These are phyloP conservation scores for Penicillium rolfsii DNA, from an alignment of 2,329 filamentous ascomycete genomes.

Conservation along the genomic window DNA sequence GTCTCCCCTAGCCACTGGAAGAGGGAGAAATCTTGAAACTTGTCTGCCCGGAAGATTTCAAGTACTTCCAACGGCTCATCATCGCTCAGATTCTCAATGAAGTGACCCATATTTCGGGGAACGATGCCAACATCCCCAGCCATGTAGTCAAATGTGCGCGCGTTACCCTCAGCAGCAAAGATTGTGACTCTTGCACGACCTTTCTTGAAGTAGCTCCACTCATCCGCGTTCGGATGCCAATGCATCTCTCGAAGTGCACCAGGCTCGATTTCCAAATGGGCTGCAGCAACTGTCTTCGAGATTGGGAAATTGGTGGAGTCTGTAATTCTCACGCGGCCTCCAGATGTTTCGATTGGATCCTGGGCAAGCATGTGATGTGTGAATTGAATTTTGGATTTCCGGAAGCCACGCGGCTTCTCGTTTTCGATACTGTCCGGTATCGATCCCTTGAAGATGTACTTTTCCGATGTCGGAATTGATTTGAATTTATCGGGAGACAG, in stretches of 20 bases:
- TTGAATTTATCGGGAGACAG: constrained; percentile 69
- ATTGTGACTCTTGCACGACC: constrained; percentile 75
- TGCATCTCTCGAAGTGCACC: constrained; percentile 76
- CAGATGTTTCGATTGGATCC: constrained; percentile 63
- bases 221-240: constrained; percentile 78
- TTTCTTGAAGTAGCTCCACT: constrained; percentile 76
- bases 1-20: constrained; percentile 78
- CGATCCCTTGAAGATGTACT: constrained; percentile 75
- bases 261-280: constrained; percentile 69
- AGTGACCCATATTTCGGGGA: constrained; percentile 75
- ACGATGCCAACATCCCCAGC: constrained; percentile 76
- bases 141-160: constrained; percentile 73
- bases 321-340: constrained; percentile 70
- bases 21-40: constrained; percentile 72
- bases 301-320: constrained; percentile 75
- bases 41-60: constrained; percentile 71
- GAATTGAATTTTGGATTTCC: constrained; percentile 70
- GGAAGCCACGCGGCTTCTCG: constrained; percentile 65
- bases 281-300: constrained; percentile 72
- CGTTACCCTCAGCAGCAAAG: constrained; percentile 70
- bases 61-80: constrained; percentile 74
- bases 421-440: constrained; percentile 65
- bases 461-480: constrained; percentile 65
- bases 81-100: constrained; percentile 73
- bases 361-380: constrained; percentile 71